phyloP scores from a whole-genome alignment of 2,329 filamentous ascomycete genomes.

The Grosmannia clavigera region DNA sequence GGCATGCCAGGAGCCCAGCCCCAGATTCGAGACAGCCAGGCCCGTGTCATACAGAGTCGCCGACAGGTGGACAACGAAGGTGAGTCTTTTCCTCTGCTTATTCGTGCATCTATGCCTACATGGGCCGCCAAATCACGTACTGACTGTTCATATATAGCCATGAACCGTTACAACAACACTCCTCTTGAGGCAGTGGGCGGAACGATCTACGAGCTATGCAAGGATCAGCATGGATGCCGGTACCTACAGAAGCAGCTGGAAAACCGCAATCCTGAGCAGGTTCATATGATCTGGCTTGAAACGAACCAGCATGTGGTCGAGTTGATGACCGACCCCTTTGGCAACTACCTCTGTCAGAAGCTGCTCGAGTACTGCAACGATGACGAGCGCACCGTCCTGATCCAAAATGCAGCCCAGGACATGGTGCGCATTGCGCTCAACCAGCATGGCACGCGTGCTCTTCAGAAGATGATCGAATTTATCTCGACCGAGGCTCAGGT shows the following conservation, averaged over 20 bases:
- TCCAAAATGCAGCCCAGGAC: slow-evolving; percentile 75
- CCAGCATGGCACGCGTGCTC: slow-evolving; percentile 87
- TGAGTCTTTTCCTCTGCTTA: slow-evolving; percentile 20
- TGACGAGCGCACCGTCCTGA: slow-evolving; percentile 84
- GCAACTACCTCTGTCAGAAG: slow-evolving; percentile 98
- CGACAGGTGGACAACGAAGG: slow-evolving; percentile 64
- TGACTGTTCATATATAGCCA: slow-evolving; percentile 24
- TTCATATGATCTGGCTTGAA: slow-evolving; percentile 90
- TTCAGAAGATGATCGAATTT: slow-evolving; percentile 99
- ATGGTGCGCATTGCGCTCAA: slow-evolving; percentile 92
- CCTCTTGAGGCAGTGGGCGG: slow-evolving; percentile 69
- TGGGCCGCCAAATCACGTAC: neutral
- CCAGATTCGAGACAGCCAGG: slow-evolving; percentile 58
- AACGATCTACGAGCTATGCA: slow-evolving; percentile 82
- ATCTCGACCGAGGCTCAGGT: slow-evolving; percentile 79
- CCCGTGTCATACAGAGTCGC: slow-evolving; percentile 62
- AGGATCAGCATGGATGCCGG: slow-evolving; percentile 94
- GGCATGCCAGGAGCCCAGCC: slow-evolving; percentile 23
- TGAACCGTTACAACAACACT: slow-evolving; percentile 73
- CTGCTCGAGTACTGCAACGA: slow-evolving; percentile 90
- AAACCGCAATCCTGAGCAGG: slow-evolving; percentile 68
- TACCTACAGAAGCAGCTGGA: slow-evolving; percentile 97
- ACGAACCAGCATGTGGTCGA: slow-evolving; percentile 90
- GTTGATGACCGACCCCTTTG: slow-evolving; percentile 97
- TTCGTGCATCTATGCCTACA: neutral